phyloP scores from a whole-genome alignment of 768 basidiomycete species.

The Nidula microcarpa region DNA sequence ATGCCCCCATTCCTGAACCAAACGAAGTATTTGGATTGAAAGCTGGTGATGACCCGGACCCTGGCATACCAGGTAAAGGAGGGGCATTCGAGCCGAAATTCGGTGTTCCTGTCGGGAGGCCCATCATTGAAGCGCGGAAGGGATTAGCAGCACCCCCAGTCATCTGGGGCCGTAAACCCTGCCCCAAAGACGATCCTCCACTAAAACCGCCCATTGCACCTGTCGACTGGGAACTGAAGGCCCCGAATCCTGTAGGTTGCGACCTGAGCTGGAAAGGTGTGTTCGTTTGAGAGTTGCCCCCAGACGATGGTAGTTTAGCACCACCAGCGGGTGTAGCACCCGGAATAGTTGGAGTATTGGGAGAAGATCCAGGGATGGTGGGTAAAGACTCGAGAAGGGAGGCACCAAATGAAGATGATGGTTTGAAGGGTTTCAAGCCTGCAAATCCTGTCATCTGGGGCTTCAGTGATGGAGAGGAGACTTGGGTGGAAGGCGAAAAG shows the following conservation, averaged over 20 bases:
- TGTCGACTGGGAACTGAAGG: constrained; percentile 37
- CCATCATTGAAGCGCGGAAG: constrained; percentile 60
- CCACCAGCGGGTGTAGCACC: constrained; percentile 8
- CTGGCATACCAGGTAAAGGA: not conserved
- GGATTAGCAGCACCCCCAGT: constrained; percentile 62
- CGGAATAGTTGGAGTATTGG: constrained; percentile 41
- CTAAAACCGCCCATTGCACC: constrained; percentile 37
- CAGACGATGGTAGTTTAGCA: constrained; percentile 1
- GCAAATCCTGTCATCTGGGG: constrained; percentile 50
- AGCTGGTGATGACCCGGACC: too few relatives aligned
- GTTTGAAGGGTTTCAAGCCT: constrained; percentile 80
- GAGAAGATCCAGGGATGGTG: constrained; percentile 59
- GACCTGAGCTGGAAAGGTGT: constrained; percentile 3
- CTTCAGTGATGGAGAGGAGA: constrained; percentile 29
- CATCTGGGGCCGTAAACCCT: constrained; percentile 57
- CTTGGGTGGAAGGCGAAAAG: constrained; percentile 18
- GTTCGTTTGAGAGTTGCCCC: constrained; percentile 4
- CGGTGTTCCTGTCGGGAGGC: constrained; percentile 1
- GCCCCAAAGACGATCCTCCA: constrained; percentile 35
- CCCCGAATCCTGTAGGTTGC: constrained; percentile 15
- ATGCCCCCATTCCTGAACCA: not conserved
- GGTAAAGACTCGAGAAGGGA: constrained; percentile 72
- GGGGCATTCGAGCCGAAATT: constrained; percentile 1
- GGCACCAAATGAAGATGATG: constrained; percentile 76
- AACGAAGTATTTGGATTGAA: not conserved